phyloP scores from a whole-genome alignment of 2,329 filamentous ascomycete genomes.

The Chaetomium sp. region DNA sequence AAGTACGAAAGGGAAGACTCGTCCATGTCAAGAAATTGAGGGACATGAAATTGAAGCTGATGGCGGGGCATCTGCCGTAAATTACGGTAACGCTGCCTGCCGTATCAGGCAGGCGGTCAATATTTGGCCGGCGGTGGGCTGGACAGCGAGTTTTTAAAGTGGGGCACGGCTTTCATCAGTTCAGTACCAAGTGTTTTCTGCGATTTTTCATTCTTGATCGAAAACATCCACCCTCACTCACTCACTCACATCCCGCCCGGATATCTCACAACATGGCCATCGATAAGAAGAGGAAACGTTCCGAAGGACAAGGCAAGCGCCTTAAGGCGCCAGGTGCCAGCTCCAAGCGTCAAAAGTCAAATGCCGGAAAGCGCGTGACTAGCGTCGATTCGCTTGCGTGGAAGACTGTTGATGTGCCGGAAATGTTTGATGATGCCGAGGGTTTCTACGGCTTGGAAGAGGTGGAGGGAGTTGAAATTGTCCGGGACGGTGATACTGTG shows the following conservation, averaged over 20 bases:
- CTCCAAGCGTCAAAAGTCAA: conserved; percentile 37
- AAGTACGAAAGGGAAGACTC: not conserved
- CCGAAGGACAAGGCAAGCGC: conserved; percentile 30
- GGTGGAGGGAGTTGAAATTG: conserved; percentile 86
- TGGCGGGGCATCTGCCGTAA: conserved; percentile 16
- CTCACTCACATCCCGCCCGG: not conserved
- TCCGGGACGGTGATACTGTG: conserved; percentile 63
- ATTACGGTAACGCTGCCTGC: conserved; percentile 10
- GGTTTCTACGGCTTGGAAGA: conserved; percentile 93
- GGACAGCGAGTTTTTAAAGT: conserved; percentile 7
- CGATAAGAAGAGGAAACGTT: conserved; percentile 38
- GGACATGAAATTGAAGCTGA: not conserved
- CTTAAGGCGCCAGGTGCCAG: conserved; percentile 20
- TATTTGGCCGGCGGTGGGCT: no score
- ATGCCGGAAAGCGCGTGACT: conserved; percentile 42
- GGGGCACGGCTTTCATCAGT: conserved; percentile 27
- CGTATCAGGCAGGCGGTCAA: conserved; percentile 11
- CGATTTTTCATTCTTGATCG: conserved; percentile 25
- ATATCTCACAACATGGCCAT: conserved; percentile 24
- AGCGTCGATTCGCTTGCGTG: conserved; percentile 56
- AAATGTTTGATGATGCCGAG: conserved; percentile 83
- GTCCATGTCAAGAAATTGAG: conserved; percentile 1
- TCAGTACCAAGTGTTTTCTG: conserved; percentile 12
- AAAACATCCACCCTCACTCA: not conserved
- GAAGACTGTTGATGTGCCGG: conserved; percentile 66